These are phyloP conservation scores for Saksenaea oblongispora DNA, from an alignment of 371 early-diverging fungal genomes.

Conservation along the genomic window DNA sequence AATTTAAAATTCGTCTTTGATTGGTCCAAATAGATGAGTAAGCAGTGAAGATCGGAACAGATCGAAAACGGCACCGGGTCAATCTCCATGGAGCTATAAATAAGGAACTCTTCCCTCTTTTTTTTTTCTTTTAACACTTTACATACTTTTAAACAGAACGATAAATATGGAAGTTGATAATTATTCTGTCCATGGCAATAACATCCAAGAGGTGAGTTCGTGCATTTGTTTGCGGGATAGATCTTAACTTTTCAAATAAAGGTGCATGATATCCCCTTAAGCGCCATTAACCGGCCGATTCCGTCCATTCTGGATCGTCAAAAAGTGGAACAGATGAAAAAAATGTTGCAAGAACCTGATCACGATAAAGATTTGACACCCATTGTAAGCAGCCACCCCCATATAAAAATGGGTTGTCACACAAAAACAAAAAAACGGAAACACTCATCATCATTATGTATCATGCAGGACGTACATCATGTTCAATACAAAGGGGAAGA, in stretches of 20 bases:
- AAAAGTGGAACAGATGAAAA: slow-evolving; percentile 46
- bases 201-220: slow-evolving; percentile 28
- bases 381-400: slow-evolving; percentile 25
- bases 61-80: background rate
- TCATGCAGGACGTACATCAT: slow-evolving; percentile 42
- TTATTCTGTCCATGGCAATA: slow-evolving; percentile 45
- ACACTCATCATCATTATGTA: background rate
- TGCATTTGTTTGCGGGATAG: background rate
- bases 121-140: too few relatives aligned
- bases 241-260: slow-evolving; percentile 3
- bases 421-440: too few relatives aligned
- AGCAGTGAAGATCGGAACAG: background rate
- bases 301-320: slow-evolving; percentile 42
- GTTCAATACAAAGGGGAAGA: slow-evolving; percentile 40
- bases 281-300: slow-evolving; percentile 45
- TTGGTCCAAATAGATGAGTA: background rate
- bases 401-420: background rate
- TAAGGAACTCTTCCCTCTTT: background rate
- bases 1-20: background rate
- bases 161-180: slow-evolving; percentile 26
- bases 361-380: slow-evolving; percentile 44
- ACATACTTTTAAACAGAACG: background rate
- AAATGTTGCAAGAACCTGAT: slow-evolving; percentile 23
- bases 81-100: too few relatives aligned
- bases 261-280: slow-evolving; percentile 48